Evolutionary conservation across 352 stramenopile species (phyloP), one percentile per base, ranked within the genome.

Genomic region (Phytophthora litchii): DNA sequence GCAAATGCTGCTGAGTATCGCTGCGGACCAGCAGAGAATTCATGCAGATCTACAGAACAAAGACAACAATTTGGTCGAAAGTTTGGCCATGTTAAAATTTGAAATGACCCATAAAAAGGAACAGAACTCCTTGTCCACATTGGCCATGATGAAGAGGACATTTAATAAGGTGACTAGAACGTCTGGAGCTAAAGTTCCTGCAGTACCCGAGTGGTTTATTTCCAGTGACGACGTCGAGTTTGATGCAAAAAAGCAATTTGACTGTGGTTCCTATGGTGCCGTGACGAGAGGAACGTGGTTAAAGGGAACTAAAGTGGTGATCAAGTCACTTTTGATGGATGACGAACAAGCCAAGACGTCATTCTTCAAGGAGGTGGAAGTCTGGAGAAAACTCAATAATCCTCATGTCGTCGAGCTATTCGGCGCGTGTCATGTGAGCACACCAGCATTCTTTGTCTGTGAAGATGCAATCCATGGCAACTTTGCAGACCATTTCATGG

Each of bases 381-480:
- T 74, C 21, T 86, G 76, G 76, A 56, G 45, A 20, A 41, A 23
- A 10, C 37, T 81, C 4, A 59, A 69, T 42, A 74, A 82, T 29
- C 69, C 64, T 14, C 62, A 86, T 37, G 65, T 86, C 1, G 16
- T 83, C 4, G 54, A 72, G 27, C 47, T 86, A 27, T 80, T 74
- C 44, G 77, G 77, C 3, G 77, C 71, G n/a, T 82, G 69, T 16
- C 77, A 86, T 37, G 70, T 86, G 7, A 71, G 71, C 6, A 55
- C 64, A 2, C 64, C 67, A 3, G 55, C 65, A 0, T 74, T 74
- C 34, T 69, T 84, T 11, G 69, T 81, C 20, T 70, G 63, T 38
- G 74, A 80, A 48, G 67, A 69, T 20, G 69, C 61, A 1, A 57
- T 49, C 3, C 34, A 69, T 11, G 55, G 59, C 3, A 72, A 69